A percentile compares a stretch with the other conserved stretches of the same genome.
Conservation (phyloP, 2,329 filamentous ascomycete genomes). For the Myotisia sp. region DNA sequence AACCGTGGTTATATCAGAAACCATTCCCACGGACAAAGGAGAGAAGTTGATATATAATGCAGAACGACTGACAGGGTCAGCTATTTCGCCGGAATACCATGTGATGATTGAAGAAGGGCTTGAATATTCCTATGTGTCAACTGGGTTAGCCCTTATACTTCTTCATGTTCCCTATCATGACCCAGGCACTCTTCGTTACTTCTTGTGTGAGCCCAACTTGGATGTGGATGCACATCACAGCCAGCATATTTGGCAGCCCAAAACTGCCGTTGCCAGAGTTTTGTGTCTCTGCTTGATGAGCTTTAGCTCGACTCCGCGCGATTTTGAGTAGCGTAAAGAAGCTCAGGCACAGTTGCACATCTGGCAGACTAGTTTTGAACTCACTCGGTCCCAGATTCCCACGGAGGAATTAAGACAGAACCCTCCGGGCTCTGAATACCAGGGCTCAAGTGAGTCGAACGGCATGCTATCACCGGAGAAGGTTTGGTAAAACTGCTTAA, state of each 20-base stretch:
- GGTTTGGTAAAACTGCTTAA: constrained; percentile 15
- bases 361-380: constrained; percentile 15
- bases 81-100: constrained; percentile 18
- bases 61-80: constrained; percentile 12
- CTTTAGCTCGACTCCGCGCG: constrained; percentile 11
- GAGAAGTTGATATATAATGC: constrained; percentile 18
- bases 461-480: constrained; percentile 12
- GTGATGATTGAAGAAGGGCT: constrained; percentile 20
- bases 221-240: constrained; percentile 10
- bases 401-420: constrained; percentile 12
- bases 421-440: constrained; percentile 11
- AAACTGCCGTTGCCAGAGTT: constrained; percentile 14
- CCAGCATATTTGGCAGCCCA: constrained; percentile 4
- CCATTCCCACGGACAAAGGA: too few species aligned
- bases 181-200: constrained; percentile 17
- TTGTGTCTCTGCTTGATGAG: constrained; percentile 17
- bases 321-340: too few species aligned
- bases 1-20: too few species aligned
- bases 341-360: constrained; percentile 11
- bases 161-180: constrained; percentile 15
- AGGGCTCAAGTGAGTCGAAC: too few species aligned
- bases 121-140: constrained; percentile 18
- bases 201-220: constrained; percentile 16
- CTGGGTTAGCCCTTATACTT: constrained; percentile 13
- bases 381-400: constrained; percentile 14